Evolutionary conservation across 176 grass and related monocot genomes (phyloP), one percentile per base, ranked within the genome.

Genomic region (Juncus inflexus): DNA sequence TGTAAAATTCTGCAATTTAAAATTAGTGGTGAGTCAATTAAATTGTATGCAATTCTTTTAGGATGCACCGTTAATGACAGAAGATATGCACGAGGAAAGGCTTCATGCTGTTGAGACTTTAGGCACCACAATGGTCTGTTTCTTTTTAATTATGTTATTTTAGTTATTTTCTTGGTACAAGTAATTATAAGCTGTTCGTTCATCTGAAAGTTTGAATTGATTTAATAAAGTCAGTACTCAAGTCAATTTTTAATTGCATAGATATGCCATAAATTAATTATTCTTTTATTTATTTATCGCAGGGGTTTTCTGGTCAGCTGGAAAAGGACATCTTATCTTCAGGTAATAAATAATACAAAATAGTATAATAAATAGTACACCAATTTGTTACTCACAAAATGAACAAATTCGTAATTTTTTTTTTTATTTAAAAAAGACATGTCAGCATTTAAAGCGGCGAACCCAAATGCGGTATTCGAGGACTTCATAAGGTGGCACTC

Each of bases 71-170:
- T 73, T 97, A 81, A 89, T 97, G 94, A 91, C 94, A 35, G 94
- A 97, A 89, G 94, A 97, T 79, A 97, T 97, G 94, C 94, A 97
- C 73, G 94, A 97, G 87, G 94, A 97, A 86, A 89, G 94, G 64
- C 60, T 97, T 58, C 85, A 84, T 50, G 94, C 94, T 68, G 94
- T 73, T 42, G 88, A 91, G 74, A 84, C 85, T 80, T 86, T 91
- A 77, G 85, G 94, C 28, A 84, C 63, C 75, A 78, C 85, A 64
- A 62, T 78, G 76, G 94, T 91, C 85, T 89, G 84, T 86, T 77
- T 12, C 55, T 62, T 12, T 59, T n/a, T 70, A 42, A 15, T 70
- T 52, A 41, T 70, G 40, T 13, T 35, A 52, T 36, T 56, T 56
- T 56, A 35, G 12, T 37, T 53, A 55, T 36, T 39, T 70, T 61